Evolutionary conservation across 2,329 filamentous ascomycete genomes (phyloP).

Genomic region (Fusarium globosum): DNA sequence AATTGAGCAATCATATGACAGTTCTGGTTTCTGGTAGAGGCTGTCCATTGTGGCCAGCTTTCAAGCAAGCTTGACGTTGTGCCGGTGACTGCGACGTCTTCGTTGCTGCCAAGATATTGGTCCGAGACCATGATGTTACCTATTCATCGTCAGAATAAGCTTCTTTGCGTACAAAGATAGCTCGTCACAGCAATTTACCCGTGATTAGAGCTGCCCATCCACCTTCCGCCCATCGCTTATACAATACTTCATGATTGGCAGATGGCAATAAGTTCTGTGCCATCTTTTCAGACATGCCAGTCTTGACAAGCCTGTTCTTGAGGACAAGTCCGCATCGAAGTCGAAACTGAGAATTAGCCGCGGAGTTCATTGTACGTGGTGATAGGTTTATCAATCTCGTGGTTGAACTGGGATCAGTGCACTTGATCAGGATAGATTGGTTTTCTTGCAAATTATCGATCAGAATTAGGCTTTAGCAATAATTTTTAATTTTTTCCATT

Average conservation of each 20-base stretch:
- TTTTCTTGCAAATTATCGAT: not conserved
- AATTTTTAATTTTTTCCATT: accelerated
- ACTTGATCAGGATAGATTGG: no score
- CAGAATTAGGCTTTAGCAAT: accelerated
- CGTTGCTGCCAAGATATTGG: not conserved
- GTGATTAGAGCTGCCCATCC: not conserved
- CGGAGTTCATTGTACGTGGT: accelerated
- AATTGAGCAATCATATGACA: not conserved
- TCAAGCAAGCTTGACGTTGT: not conserved
- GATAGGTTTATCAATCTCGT: no score
- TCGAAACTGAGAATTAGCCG: accelerated
- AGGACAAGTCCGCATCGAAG: not conserved
- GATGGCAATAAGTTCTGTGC: not conserved
- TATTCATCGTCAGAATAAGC: not conserved
- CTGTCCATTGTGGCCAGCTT: not conserved
- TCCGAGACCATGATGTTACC: not conserved
- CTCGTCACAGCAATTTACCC: accelerated
- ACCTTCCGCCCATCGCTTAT: not conserved
- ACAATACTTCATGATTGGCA: not conserved
- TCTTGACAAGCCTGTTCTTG: not conserved
- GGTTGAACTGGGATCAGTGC: no score
- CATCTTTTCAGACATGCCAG: not conserved
- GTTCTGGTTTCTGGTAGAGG: no score
- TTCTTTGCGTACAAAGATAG: not conserved
- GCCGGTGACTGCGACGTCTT: not conserved